Conservation (phyloP, 768 basidiomycete species). For the Pholiota microspora region DNA sequence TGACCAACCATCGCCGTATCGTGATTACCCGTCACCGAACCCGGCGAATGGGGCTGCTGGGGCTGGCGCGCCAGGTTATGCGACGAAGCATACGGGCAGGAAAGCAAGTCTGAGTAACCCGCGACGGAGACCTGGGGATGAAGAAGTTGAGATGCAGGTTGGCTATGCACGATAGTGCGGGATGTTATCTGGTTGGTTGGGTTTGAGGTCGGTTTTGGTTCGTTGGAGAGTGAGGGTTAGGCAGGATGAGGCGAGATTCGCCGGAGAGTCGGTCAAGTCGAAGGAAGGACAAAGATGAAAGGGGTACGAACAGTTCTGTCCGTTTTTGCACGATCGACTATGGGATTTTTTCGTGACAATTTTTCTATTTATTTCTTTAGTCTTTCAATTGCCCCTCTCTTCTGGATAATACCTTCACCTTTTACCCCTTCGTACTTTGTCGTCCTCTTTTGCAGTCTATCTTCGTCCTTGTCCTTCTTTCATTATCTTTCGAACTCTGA, state of each 20-base stretch:
- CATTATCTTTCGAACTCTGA: not conserved
- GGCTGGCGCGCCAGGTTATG: conserved; percentile 22
- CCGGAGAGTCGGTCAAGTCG: too few relatives aligned
- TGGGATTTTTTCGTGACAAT: not conserved
- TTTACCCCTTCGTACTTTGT: not conserved
- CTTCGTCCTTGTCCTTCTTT: not conserved
- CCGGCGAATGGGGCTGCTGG: conserved; percentile 16
- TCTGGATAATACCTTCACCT: not conserved
- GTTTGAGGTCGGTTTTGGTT: not conserved
- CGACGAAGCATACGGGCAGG: conserved; percentile 16
- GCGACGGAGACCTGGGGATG: conserved; percentile 24
- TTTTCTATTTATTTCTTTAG: not conserved
- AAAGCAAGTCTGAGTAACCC: conserved; percentile 16
- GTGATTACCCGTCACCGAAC: conserved; percentile 24
- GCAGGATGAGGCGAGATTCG: conserved; percentile 5
- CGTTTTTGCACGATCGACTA: not conserved
- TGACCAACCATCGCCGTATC: conserved; percentile 28
- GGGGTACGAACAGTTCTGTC: not conserved
- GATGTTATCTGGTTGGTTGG: not conserved
- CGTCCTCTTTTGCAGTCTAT: not conserved
- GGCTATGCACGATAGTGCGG: conserved; percentile 30
- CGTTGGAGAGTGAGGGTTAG: not conserved
- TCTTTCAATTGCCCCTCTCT: not conserved
- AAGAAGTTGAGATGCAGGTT: conserved; percentile 34
- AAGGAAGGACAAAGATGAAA: not conserved